These are phyloP conservation scores for Rhododendron kiyosumense DNA, from an alignment of 148 eudicot species.

Conservation along the genomic window DNA sequence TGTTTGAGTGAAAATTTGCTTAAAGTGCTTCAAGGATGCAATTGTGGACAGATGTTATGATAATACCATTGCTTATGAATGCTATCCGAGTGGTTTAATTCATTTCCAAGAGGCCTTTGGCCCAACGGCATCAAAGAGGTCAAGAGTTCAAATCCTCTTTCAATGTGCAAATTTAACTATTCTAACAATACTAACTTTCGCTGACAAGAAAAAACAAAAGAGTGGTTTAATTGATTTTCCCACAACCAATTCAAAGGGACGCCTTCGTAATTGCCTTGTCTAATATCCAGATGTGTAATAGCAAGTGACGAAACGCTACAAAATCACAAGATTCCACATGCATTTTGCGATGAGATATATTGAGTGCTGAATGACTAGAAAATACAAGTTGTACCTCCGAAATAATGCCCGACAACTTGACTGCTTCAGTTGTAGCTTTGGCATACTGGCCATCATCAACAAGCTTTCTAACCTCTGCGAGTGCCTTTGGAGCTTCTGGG, in stretches of 20 bases:
- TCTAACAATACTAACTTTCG: too few species aligned
- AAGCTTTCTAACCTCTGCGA: conserved; percentile 58
- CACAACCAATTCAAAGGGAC: background rate
- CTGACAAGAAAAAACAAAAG: too few species aligned
- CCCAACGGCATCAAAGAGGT: background rate
- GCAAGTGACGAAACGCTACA: background rate
- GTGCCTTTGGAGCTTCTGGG: conserved; percentile 41
- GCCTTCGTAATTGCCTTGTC: background rate
- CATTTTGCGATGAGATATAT: background rate
- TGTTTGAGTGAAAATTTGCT: background rate
- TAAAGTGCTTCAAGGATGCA: background rate
- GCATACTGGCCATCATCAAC: conserved; percentile 62
- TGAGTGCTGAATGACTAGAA: background rate
- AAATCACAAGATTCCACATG: background rate
- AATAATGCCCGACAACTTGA: conserved; percentile 42
- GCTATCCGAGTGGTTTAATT: background rate
- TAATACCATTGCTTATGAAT: background rate
- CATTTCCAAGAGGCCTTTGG: background rate
- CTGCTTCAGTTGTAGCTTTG: conserved; percentile 57
- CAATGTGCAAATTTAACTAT: background rate
- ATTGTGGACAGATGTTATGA: background rate
- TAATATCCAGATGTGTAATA: background rate
- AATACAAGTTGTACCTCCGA: conserved; percentile 35
- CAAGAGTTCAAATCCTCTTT: background rate
- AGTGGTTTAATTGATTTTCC: background rate